phyloP scores from a whole-genome alignment of 2,329 filamentous ascomycete genomes.

The Aspergillus sp. region DNA sequence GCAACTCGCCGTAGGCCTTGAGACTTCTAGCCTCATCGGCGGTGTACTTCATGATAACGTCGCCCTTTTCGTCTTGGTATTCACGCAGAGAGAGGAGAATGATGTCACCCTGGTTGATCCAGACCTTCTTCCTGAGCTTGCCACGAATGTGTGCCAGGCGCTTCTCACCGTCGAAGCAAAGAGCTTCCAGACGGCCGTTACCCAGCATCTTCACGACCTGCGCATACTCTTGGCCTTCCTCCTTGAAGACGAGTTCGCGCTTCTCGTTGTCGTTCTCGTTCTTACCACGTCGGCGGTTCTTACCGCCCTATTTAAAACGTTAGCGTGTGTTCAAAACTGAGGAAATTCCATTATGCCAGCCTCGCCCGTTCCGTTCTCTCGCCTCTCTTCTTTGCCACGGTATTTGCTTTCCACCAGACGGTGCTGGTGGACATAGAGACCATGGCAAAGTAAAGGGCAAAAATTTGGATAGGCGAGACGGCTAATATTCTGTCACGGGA shows the following conservation, averaged over 20 bases:
- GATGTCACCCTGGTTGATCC: conserved; percentile 98
- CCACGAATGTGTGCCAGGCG: conserved; percentile 80
- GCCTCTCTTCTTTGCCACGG: neutral
- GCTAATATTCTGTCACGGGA: conserved; percentile 5
- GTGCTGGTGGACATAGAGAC: neutral
- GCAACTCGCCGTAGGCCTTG: conserved; percentile 95
- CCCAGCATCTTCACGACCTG: conserved; percentile 94
- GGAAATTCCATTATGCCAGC: neutral
- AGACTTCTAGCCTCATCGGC: conserved; percentile 91
- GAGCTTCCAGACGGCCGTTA: conserved; percentile 85
- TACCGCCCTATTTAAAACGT: conserved; percentile 67
- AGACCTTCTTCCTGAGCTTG: conserved; percentile 99
- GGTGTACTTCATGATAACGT: conserved; percentile 91
- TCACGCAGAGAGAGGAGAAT: conserved; percentile 81
- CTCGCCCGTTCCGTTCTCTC: neutral
- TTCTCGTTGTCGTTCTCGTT: conserved; percentile 99
- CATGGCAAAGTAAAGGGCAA: conserved; percentile 1
- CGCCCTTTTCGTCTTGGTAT: conserved; percentile 90
- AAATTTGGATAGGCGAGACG: conserved; percentile 3
- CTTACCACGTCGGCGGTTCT: conserved; percentile 97
- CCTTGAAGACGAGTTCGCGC: conserved; percentile 97
- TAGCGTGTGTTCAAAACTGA: conserved; percentile 15
- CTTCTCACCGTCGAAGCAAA: conserved; percentile 92
- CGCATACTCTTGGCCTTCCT: conserved; percentile 89
- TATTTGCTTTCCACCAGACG: neutral